Conservation (phyloP, 345 rosid species). For the Reutealis trisperma region DNA sequence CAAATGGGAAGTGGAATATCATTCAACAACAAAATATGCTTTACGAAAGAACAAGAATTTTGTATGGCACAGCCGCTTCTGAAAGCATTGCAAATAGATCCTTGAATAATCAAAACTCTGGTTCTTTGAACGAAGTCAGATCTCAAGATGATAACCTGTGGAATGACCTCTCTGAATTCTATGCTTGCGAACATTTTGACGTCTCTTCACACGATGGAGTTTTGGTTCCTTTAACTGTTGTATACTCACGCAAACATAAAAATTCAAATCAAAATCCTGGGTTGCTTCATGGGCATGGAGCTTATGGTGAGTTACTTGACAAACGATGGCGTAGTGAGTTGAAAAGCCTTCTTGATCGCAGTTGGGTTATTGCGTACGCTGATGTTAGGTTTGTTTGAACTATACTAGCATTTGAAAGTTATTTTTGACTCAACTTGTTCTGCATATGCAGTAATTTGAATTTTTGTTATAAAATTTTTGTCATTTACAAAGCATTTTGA, state of each 20-base stretch:
- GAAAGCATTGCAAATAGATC: conserved; percentile 39
- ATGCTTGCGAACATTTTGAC: conserved; percentile 66
- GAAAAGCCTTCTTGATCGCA: conserved; percentile 97
- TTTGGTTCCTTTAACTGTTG: conserved; percentile 72
- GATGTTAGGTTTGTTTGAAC: conserved; percentile 75
- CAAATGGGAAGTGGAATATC: conserved; percentile 82
- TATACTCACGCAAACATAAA: conserved; percentile 59
- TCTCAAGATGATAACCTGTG: conserved; percentile 65
- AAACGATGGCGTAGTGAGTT: conserved; percentile 90
- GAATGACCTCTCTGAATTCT: conserved; percentile 93
- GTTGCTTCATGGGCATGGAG: conserved; percentile 92
- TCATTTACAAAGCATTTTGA: background rate
- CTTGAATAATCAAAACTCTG: conserved; percentile 32
- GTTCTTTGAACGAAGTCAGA: conserved; percentile 41
- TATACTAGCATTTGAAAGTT: background rate
- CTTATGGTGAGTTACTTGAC: conserved; percentile 88
- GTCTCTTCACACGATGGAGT: conserved; percentile 78
- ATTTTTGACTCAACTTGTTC: conserved; percentile 1
- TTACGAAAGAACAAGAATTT: conserved; percentile 80
- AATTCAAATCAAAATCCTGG: conserved; percentile 56
- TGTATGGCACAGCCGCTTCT: conserved; percentile 73
- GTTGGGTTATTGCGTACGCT: conserved; percentile 95
- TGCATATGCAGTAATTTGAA: background rate
- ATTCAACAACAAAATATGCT: conserved; percentile 95
- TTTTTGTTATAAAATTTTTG: conserved; percentile 1